These are phyloP conservation scores for Allodekkera sacchari DNA, from an alignment of 805 yeast species.

Conservation along the genomic window DNA sequence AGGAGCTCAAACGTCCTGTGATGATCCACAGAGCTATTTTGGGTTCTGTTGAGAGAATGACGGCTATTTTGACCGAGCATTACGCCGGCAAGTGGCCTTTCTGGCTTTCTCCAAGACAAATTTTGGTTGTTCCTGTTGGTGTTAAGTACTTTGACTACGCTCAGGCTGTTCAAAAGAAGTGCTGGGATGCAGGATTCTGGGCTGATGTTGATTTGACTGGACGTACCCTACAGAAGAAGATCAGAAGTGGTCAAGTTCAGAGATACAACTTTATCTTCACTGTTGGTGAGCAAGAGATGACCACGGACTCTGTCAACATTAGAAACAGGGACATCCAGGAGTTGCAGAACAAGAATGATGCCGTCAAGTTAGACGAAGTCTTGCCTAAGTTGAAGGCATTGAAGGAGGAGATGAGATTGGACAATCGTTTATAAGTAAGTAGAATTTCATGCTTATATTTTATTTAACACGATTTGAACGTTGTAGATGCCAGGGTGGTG, in stretches of 20 bases:
- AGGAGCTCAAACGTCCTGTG: constrained; percentile 76
- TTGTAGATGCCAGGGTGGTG: too few relatives aligned
- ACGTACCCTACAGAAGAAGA: constrained; percentile 96
- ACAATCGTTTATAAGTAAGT: constrained; percentile 48
- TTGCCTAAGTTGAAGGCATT: constrained; percentile 58
- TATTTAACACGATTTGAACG: too few relatives aligned
- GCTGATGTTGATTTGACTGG: constrained; percentile 92
- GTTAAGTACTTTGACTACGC: constrained; percentile 90
- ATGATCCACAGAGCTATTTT: constrained; percentile 99
- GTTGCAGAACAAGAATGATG: constrained; percentile 88
- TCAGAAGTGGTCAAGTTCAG: constrained; percentile 90
- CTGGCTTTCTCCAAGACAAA: constrained; percentile 99
- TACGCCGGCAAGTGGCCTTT: constrained; percentile 99
- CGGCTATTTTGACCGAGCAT: constrained; percentile 96
- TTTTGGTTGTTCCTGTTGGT: constrained; percentile 94
- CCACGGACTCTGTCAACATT: constrained; percentile 73
- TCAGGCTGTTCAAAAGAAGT: constrained; percentile 59
- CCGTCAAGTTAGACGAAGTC: constrained; percentile 65
- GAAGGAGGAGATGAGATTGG: constrained; percentile 67
- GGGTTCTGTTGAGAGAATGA: constrained; percentile 98
- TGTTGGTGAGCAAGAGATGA: constrained; percentile 93
- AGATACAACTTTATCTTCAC: constrained; percentile 93
- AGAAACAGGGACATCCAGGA: constrained; percentile 94
- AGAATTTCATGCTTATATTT: too few relatives aligned
- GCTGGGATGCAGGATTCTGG: constrained; percentile 70